A percentile compares a stretch with the other conserved stretches of the same genome.
These are phyloP conservation scores for Polytrichum formosum DNA, from an alignment of 225 moss, liverwort and hornwort genomes.

Conservation along the genomic window DNA sequence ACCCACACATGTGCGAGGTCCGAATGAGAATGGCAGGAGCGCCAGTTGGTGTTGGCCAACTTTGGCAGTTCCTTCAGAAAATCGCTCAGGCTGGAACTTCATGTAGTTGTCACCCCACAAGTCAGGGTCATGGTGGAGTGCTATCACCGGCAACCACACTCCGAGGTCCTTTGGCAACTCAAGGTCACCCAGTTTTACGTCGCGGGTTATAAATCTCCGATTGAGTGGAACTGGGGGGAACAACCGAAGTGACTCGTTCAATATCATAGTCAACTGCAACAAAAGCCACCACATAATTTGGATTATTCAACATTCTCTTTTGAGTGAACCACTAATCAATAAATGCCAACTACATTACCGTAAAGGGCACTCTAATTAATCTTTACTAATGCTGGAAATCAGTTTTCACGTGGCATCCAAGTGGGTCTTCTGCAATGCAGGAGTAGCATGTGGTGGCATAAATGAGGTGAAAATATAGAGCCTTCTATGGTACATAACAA, in stretches of 20 bases:
- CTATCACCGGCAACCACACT: not conserved
- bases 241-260: not conserved
- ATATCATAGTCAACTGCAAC: conserved; percentile 14
- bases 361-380: too few species aligned
- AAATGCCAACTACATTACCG: too few species aligned
- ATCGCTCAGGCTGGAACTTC: conserved; percentile 18
- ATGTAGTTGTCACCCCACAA: conserved; percentile 14
- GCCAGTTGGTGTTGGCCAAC: conserved; percentile 10
- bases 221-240: not conserved
- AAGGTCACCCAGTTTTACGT: not conserved
- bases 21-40: conserved; percentile 12
- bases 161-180: conserved; percentile 7
- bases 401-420: too few species aligned
- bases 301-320: not conserved
- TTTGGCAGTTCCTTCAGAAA: conserved; percentile 10
- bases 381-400: too few species aligned
- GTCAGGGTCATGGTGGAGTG: conserved; percentile 15
- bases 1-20: conserved; percentile 4
- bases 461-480: too few species aligned
- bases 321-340: too few species aligned
- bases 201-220: not conserved
- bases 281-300: not conserved
- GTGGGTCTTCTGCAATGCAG: too few species aligned
- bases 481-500: too few species aligned
- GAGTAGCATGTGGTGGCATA: too few species aligned